Conservation (phyloP, 352 stramenopile genomes). For the Phytopythium sindhum region DNA sequence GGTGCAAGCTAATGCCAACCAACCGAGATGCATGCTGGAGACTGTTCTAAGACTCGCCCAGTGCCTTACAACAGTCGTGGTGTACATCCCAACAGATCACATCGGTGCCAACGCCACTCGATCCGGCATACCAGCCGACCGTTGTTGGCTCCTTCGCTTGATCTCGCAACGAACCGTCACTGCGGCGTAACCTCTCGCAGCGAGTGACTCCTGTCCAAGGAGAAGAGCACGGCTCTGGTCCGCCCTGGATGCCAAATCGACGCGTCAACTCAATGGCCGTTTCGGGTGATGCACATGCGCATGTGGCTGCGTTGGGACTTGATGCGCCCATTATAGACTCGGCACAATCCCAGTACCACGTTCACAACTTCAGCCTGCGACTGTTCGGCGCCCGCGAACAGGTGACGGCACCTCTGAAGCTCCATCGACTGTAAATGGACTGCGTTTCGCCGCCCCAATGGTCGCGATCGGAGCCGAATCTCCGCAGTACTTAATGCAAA, state of each 20-base stretch:
- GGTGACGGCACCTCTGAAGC: too few relatives aligned
- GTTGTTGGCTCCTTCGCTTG: neutral
- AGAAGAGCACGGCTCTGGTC: neutral
- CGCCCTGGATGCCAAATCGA: neutral
- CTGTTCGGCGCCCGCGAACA: neutral
- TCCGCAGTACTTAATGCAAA: constrained; percentile 2
- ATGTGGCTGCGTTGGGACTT: neutral
- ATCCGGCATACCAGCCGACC: neutral
- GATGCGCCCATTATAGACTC: neutral
- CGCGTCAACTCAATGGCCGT: neutral
- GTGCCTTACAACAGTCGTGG: too few relatives aligned
- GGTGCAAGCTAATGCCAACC: too few relatives aligned
- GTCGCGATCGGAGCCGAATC: neutral
- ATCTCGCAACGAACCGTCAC: neutral
- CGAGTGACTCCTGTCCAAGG: too few relatives aligned
- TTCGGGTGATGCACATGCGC: neutral
- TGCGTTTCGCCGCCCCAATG: neutral
- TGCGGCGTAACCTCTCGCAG: neutral
- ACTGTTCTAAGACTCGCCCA: too few relatives aligned
- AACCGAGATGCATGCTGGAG: too few relatives aligned
- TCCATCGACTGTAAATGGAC: neutral
- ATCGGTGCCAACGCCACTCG: neutral
- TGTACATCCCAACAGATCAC: neutral
- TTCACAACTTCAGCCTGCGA: neutral
- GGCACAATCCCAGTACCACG: neutral